phyloP scores from a whole-genome alignment of 768 basidiomycete species.

The Zangia roseola region DNA sequence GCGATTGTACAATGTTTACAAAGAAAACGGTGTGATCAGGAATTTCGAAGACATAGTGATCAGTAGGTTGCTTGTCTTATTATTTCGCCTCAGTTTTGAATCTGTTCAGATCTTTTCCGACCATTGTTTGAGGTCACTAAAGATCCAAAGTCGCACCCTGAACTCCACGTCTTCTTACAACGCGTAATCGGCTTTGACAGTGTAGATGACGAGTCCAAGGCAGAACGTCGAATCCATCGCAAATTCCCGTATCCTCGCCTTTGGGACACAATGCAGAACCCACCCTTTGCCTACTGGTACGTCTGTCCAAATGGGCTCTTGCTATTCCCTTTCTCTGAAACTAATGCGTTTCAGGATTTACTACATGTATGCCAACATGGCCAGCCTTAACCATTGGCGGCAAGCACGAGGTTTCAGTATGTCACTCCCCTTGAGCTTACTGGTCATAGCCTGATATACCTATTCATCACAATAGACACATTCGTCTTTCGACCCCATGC shows the following conservation, averaged over 20 bases:
- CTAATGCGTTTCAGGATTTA: constrained; percentile 63
- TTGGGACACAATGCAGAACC: constrained; percentile 89
- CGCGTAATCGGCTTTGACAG: constrained; percentile 96
- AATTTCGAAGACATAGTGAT: constrained; percentile 90
- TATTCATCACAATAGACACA: constrained; percentile 59
- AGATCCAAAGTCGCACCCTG: constrained; percentile 86
- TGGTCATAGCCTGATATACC: constrained; percentile 1
- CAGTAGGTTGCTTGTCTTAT: constrained; percentile 54
- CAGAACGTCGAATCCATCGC: constrained; percentile 85
- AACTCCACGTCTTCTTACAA: constrained; percentile 92
- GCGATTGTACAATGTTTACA: constrained; percentile 93
- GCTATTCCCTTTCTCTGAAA: constrained; percentile 5
- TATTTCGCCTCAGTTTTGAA: background rate
- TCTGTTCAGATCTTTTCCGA: constrained; percentile 74
- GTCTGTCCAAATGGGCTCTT: constrained; percentile 16
- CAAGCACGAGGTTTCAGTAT: constrained; percentile 85
- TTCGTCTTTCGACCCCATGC: constrained; percentile 96
- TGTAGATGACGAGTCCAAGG: constrained; percentile 98
- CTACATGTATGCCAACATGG: constrained; percentile 97
- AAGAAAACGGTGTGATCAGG: constrained; percentile 74
- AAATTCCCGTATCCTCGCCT: constrained; percentile 91
- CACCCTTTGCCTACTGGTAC: constrained; percentile 94
- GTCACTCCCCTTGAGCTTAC: constrained; percentile 29
- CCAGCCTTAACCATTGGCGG: constrained; percentile 93
- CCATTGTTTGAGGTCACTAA: constrained; percentile 96